These are phyloP conservation scores for Aspergillus sparsus DNA, from an alignment of 495 filamentous ascomycete genomes.

Conservation along the genomic window DNA sequence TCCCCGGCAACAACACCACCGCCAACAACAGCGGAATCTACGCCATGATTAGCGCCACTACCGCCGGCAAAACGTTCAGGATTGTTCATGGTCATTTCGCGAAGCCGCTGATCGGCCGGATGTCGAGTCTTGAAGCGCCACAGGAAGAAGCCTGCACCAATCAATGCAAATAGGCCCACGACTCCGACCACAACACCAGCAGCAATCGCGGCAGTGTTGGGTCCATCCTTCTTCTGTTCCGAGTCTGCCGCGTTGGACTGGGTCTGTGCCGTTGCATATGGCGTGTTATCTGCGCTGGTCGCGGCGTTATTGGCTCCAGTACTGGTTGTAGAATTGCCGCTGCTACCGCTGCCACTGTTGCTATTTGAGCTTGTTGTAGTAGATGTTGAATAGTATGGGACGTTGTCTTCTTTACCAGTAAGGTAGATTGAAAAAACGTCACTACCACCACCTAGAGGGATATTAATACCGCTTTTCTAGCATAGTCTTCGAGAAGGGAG, in stretches of 20 bases:
- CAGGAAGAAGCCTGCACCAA: constrained; percentile 72
- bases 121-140: constrained; percentile 71
- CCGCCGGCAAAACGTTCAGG: constrained; percentile 60
- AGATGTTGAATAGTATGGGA: constrained; percentile 29
- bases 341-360: constrained; percentile 19
- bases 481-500: no score
- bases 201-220: constrained; percentile 76
- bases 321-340: constrained; percentile 25
- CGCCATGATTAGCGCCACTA: no score
- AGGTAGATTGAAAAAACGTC: constrained; percentile 47
- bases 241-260: constrained; percentile 23
- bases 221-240: constrained; percentile 35
- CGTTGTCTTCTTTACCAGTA: constrained; percentile 38
- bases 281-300: constrained; percentile 39
- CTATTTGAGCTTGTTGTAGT: constrained; percentile 24
- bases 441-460: constrained; percentile 45
- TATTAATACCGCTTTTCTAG: constrained; percentile 1
- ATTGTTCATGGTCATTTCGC: constrained; percentile 69
- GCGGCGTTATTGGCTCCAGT: constrained; percentile 19
- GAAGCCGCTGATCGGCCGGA: constrained; percentile 77
- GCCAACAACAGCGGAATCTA: no score
- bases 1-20: no score
- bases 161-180: constrained; percentile 63
- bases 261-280: constrained; percentile 39
- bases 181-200: constrained; percentile 87